These are phyloP conservation scores for Wickerhamomyces hampshirensis DNA, from an alignment of 805 yeast genomes.

Conservation along the genomic window DNA sequence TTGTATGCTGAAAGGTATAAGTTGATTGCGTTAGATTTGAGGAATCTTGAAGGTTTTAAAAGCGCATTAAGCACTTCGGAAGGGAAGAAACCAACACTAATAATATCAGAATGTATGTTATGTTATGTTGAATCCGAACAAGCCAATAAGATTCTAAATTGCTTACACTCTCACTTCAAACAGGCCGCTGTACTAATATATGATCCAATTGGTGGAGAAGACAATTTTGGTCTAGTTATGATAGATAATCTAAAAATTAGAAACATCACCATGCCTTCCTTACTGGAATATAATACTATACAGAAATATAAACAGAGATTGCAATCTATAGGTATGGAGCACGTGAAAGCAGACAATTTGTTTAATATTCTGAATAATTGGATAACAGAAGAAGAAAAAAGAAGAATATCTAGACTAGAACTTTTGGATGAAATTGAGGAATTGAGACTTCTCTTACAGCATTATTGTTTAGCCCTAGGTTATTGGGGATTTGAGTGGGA, in stretches of 20 bases:
- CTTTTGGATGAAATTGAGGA: constrained; percentile 60
- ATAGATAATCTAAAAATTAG: constrained; percentile 42
- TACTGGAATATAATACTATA: constrained; percentile 34
- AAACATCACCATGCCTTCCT: constrained; percentile 37
- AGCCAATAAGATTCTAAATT: constrained; percentile 33
- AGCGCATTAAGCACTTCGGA: constrained; percentile 20
- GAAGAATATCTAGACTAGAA: constrained; percentile 42
- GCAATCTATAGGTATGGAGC: constrained; percentile 8
- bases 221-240: constrained; percentile 52
- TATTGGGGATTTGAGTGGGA: constrained; percentile 20
- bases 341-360: constrained; percentile 24
- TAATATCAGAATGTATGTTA: constrained; percentile 54
- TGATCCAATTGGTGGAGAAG: constrained; percentile 56
- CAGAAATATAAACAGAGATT: constrained; percentile 19
- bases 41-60: constrained; percentile 25
- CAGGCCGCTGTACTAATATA: constrained; percentile 35
- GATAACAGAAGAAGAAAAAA: constrained; percentile 32
- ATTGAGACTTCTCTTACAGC: constrained; percentile 43
- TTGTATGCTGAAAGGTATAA: constrained; percentile 19
- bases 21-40: constrained; percentile 31
- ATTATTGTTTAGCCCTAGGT: constrained; percentile 41
- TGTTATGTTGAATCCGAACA: constrained; percentile 45
- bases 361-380: constrained; percentile 30
- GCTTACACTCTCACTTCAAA: constrained; percentile 25
- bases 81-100: constrained; percentile 37